These are phyloP conservation scores for Chalciporus piperatus DNA, from an alignment of 768 basidiomycete genomes.

Conservation along the genomic window DNA sequence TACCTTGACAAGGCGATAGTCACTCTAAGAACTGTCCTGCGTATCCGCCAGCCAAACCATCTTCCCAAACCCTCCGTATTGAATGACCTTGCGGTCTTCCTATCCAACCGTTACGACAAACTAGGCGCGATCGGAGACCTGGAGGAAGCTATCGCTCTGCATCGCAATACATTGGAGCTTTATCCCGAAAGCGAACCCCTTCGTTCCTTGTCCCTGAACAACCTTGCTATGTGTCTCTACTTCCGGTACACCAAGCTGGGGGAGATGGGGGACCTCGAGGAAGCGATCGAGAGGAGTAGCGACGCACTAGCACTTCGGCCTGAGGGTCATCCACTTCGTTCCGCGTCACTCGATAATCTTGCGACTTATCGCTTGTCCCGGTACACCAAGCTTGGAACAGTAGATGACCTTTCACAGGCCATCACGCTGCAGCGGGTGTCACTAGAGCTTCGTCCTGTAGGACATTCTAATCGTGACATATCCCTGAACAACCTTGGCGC, in stretches of 20 bases:
- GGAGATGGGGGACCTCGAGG: neutral
- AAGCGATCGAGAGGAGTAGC: neutral
- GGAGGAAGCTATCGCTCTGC: neutral
- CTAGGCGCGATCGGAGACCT: neutral
- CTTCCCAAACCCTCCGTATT: neutral
- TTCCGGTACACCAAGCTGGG: neutral
- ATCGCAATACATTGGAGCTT: neutral
- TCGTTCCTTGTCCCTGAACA: neutral
- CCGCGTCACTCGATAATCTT: neutral
- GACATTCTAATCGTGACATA: constrained; percentile 1
- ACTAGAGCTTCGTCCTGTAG: neutral
- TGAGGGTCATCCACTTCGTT: neutral
- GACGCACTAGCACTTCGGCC: neutral
- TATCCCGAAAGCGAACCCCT: neutral
- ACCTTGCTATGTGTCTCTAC: neutral
- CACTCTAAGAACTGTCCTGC: neutral
- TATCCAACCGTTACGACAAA: neutral
- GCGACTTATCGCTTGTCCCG: neutral
- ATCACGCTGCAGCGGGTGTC: neutral
- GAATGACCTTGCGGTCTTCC: neutral
- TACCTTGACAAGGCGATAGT: neutral
- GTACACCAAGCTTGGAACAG: neutral
- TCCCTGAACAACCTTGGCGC: neutral
- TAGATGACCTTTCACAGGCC: neutral
- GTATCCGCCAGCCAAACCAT: neutral